Conservation (phyloP, 208 protist species). For the Leishmania turanica region DNA sequence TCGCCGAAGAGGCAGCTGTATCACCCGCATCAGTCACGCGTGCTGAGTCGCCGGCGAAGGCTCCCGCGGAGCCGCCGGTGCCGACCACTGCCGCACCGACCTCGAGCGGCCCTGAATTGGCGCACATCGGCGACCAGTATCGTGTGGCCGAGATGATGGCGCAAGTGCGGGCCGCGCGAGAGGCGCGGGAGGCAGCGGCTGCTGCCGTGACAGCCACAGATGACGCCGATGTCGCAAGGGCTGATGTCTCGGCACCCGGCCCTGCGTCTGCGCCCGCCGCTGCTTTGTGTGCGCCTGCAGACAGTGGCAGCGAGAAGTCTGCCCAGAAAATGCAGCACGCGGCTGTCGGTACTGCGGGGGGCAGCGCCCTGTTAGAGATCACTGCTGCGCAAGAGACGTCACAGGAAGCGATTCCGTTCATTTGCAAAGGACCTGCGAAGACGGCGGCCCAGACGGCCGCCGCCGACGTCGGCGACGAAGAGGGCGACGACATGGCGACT, state of each 20-base stretch:
- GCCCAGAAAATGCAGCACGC: neutral
- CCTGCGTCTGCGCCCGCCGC: neutral
- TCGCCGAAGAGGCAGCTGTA: neutral
- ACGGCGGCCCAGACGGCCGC: conserved; percentile 5
- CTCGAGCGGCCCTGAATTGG: conserved; percentile 13
- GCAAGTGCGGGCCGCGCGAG: conserved; percentile 47
- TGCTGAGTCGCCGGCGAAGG: neutral
- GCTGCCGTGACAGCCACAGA: conserved; percentile 11
- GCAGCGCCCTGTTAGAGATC: neutral
- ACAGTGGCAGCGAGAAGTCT: neutral
- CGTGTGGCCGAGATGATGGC: conserved; percentile 50
- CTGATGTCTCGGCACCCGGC: neutral
- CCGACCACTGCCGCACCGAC: neutral
- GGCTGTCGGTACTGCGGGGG: neutral
- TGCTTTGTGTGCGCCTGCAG: neutral
- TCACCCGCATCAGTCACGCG: neutral
- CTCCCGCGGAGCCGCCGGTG: neutral
- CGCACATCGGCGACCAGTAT: conserved; percentile 33
- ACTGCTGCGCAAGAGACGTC: neutral
- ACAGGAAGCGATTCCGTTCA: conserved; percentile 23
- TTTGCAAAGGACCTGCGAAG: conserved; percentile 12
- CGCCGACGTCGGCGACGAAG: neutral
- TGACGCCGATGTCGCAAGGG: conserved; percentile 8
- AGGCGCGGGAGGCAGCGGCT: conserved; percentile 39
- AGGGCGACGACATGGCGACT: conserved; percentile 14